These are phyloP conservation scores for Gloeopeniophorella convolvens DNA, from an alignment of 768 basidiomycete genomes.

Conservation along the genomic window DNA sequence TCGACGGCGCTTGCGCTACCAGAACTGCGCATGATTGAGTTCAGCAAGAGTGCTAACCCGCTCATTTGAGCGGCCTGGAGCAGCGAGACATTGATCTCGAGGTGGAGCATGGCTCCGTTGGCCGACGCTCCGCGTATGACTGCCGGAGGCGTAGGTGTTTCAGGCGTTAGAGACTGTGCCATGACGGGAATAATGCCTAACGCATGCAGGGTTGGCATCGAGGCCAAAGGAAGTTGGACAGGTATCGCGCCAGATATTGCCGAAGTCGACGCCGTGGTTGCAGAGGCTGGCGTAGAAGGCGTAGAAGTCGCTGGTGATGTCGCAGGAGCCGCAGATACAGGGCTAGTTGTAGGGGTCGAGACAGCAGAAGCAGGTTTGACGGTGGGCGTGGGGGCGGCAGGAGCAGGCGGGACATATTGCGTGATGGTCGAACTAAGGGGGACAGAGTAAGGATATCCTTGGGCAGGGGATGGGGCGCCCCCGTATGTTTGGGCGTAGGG, in stretches of 20 bases:
- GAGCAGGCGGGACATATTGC: slow-evolving; percentile 25
- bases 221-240: slow-evolving; percentile 62
- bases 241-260: slow-evolving; percentile 35
- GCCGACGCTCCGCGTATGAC: slow-evolving; percentile 65
- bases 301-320: slow-evolving; percentile 28
- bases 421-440: slow-evolving; percentile 28
- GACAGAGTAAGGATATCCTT: slow-evolving; percentile 19
- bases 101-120: slow-evolving; percentile 63
- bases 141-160: slow-evolving; percentile 62
- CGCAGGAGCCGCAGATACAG: slow-evolving; percentile 1
- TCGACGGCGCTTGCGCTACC: slow-evolving; percentile 20
- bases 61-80: slow-evolving; percentile 74
- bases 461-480: not conserved
- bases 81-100: slow-evolving; percentile 74
- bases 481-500: slow-evolving; percentile 56
- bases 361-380: slow-evolving; percentile 18
- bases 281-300: slow-evolving; percentile 28
- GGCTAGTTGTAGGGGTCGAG: slow-evolving; percentile 5
- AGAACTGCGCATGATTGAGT: slow-evolving; percentile 52
- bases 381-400: slow-evolving; percentile 23
- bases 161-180: slow-evolving; percentile 39
- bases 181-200: slow-evolving; percentile 72
- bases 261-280: not conserved
- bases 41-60: slow-evolving; percentile 64
- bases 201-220: slow-evolving; percentile 51